These are phyloP conservation scores for Trichoderma koningii DNA, from an alignment of 2,329 filamentous ascomycete species.

Conservation along the genomic window DNA sequence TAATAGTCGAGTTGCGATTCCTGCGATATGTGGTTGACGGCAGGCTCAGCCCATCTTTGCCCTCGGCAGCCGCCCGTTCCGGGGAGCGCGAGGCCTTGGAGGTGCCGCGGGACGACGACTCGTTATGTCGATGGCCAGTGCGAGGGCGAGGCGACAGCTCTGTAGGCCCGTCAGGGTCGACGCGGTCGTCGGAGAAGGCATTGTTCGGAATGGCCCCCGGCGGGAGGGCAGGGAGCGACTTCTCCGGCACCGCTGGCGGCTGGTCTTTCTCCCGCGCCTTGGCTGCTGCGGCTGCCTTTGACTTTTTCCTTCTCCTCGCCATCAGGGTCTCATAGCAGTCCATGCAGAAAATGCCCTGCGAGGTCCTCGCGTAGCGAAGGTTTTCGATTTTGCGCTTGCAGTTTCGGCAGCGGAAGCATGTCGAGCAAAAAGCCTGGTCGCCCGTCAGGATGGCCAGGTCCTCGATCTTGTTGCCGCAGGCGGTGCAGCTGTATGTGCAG, in stretches of 20 bases:
- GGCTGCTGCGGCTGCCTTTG: conserved; percentile 63
- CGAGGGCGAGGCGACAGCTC: conserved; percentile 68
- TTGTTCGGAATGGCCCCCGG: conserved; percentile 68
- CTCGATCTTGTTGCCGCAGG: conserved; percentile 96
- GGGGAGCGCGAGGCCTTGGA: conserved; percentile 56
- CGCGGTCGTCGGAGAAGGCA: conserved; percentile 62
- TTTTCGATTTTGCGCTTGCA: conserved; percentile 99
- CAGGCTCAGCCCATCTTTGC: conserved; percentile 64
- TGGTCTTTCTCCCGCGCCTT: conserved; percentile 65
- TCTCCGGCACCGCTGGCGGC: conserved; percentile 75
- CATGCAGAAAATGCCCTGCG: conserved; percentile 99
- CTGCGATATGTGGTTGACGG: conserved; percentile 77
- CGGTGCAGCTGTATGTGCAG: conserved; percentile 98
- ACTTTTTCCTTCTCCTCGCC: conserved; percentile 86
- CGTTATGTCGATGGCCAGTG: conserved; percentile 52
- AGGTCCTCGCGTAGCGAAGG: conserved; percentile 92
- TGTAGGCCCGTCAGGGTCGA: conserved; percentile 61
- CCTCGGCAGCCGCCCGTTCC: conserved; percentile 51
- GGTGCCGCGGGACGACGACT: conserved; percentile 58
- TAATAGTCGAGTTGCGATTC: conserved; percentile 71
- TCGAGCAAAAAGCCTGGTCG: conserved; percentile 96
- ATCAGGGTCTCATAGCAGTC: conserved; percentile 96
- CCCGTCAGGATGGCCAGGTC: conserved; percentile 96
- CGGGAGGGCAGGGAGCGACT: conserved; percentile 88
- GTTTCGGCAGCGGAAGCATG: conserved; percentile 95